These are phyloP conservation scores for Amanita phalloides DNA, from an alignment of 768 basidiomycete species.

Conservation along the genomic window DNA sequence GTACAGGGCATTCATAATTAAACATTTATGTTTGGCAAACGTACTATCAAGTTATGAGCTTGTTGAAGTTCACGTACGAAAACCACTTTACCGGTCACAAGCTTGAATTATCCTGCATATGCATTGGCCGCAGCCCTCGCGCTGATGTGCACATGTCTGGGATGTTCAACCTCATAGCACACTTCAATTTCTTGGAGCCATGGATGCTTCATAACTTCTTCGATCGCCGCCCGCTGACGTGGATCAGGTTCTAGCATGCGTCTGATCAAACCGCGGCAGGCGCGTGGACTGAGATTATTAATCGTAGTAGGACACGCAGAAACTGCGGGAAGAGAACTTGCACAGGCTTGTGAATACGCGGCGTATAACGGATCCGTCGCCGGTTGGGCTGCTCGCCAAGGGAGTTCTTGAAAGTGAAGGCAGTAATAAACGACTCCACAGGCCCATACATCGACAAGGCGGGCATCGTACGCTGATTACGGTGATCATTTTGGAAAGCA, in stretches of 20 bases:
- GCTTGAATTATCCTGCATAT: not conserved
- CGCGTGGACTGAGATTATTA: conserved; percentile 79
- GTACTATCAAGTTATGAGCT: not conserved
- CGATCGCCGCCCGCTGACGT: conserved; percentile 60
- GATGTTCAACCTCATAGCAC: conserved; percentile 54
- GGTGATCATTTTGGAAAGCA: conserved; percentile 4
- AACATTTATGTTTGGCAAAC: not conserved
- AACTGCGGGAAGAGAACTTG: conserved; percentile 31
- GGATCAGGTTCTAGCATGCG: conserved; percentile 97
- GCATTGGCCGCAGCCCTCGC: conserved; percentile 42
- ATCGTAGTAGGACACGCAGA: conserved; percentile 58
- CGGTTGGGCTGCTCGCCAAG: conserved; percentile 90
- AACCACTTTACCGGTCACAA: not conserved
- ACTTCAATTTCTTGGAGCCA: conserved; percentile 82
- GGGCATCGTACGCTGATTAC: conserved; percentile 83
- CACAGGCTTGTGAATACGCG: conserved; percentile 55
- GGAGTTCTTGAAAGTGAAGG: conserved; percentile 94
- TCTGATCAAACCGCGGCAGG: conserved; percentile 73
- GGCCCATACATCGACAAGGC: conserved; percentile 97
- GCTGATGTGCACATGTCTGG: conserved; percentile 64
- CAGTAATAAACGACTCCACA: conserved; percentile 97
- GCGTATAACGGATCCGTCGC: conserved; percentile 67
- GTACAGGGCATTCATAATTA: not conserved
- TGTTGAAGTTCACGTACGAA: not conserved
- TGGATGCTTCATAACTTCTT: conserved; percentile 65